Conservation (phyloP, 2,329 filamentous ascomycete species). For the Xylaria polymorpha region DNA sequence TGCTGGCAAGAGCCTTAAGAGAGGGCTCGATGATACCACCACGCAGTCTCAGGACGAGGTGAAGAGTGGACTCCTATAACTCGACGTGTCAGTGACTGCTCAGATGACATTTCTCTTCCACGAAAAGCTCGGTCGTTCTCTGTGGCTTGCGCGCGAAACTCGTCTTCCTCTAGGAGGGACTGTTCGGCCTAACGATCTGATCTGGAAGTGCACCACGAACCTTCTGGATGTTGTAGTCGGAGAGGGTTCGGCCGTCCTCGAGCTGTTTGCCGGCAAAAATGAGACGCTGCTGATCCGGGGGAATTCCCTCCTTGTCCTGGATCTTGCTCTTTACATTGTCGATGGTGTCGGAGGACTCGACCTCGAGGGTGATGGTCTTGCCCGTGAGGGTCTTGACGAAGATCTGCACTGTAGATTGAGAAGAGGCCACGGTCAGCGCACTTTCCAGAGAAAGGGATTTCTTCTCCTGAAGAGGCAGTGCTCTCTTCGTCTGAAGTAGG, state of each 20-base stretch:
- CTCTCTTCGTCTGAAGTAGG: neutral
- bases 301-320: conserved; percentile 99
- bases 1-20: conserved; percentile 96
- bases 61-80: conserved; percentile 90
- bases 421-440: conserved; percentile 58
- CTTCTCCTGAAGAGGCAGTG: neutral
- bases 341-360: conserved; percentile 98
- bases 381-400: conserved; percentile 99
- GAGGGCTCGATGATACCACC: conserved; percentile 99
- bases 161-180: neutral
- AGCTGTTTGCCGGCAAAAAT: conserved; percentile 99
- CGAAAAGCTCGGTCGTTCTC: neutral
- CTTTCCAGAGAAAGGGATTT: neutral
- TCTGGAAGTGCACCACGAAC: conserved; percentile 61
- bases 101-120: neutral
- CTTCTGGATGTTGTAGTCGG: conserved; percentile 99
- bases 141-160: neutral
- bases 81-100: conserved; percentile 15
- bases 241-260: conserved; percentile 95
- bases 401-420: conserved; percentile 80
- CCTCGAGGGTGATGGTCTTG: conserved; percentile 99
- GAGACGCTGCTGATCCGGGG: conserved; percentile 96
- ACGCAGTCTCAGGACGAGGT: conserved; percentile 98
- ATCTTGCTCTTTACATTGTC: conserved; percentile 99
- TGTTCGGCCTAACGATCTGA: neutral